Evolutionary conservation across 495 filamentous ascomycete species (phyloP).

Genomic region (Hyphodiscus hymeniophilus): DNA sequence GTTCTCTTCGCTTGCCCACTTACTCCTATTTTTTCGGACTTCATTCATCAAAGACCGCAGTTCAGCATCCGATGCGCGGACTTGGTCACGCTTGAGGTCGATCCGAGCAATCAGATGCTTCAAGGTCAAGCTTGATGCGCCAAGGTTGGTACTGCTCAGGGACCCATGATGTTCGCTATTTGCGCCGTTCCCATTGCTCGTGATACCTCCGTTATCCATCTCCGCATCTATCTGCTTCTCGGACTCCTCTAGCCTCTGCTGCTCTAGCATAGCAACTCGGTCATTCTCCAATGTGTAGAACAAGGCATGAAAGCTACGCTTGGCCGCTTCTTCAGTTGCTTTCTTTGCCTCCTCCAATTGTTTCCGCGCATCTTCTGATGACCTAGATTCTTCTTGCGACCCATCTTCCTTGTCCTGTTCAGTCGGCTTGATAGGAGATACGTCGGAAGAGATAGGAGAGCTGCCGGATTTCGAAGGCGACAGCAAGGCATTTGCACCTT

Average conservation of each 20-base stretch:
- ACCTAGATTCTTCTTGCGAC: conserved; percentile 44
- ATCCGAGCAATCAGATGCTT: conserved; percentile 96
- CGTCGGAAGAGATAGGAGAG: conserved; percentile 45
- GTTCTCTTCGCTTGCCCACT: conserved; percentile 97
- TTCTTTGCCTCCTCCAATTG: conserved; percentile 91
- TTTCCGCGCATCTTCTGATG: conserved; percentile 80
- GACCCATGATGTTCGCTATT: conserved; percentile 61
- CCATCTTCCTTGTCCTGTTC: conserved; percentile 38
- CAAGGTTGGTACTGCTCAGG: conserved; percentile 85
- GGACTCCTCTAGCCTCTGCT: conserved; percentile 92
- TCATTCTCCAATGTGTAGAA: conserved; percentile 96
- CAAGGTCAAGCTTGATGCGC: conserved; percentile 91
- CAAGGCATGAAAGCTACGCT: conserved; percentile 78
- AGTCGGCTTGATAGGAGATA: conserved; percentile 38
- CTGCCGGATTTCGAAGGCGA: conserved; percentile 51
- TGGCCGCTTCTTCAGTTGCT: conserved; percentile 83
- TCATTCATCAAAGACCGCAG: conserved; percentile 89
- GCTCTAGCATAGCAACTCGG: conserved; percentile 91
- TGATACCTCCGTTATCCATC: conserved; percentile 60
- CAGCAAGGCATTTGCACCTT: conserved; percentile 42
- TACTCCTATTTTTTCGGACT: conserved; percentile 92
- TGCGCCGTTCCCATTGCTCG: conserved; percentile 32
- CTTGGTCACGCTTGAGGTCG: conserved; percentile 80
- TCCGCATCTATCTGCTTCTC: conserved; percentile 94
- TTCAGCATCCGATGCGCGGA: conserved; percentile 85